Base-by-base conservation (phyloP, 2,329 filamentous ascomycete species). In the Apiospora pterosperma region DNA sequence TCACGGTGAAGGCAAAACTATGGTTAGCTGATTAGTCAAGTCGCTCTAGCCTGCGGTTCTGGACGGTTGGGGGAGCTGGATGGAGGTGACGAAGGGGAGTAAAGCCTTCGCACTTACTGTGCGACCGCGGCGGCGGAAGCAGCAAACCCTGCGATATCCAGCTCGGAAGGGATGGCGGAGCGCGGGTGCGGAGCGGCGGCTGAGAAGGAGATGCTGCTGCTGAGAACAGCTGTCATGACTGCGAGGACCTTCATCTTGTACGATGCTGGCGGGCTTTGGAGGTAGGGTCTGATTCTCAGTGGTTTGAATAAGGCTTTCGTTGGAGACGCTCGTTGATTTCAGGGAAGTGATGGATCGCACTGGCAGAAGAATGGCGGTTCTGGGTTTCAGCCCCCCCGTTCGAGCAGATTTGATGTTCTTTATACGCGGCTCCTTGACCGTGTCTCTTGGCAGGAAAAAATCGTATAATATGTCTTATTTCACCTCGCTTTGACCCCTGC, bases 1-100 rank as follows among this genome's bases (percentile, higher is more conserved):
- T 63, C 38, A 73, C 21, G 64, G 64, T 36, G 67, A 68, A 73
- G 14, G 59, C 62, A 11, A 73, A 68, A 12, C 71, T 74, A 16
- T 11, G 8, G 12, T 48, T 23, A 14, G 11, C 14, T 34, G 1
- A 8, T 48, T 8, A 48, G 28, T 34, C 5, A 55, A 21, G 41
- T 25, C 41, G 12, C 21, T 44, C 36, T 8, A 25, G 11, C 23
- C 23, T 55, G 5, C 16, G 21, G 11, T 6, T 8, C 23, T 25
- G 21, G 1, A 28, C 19, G 28, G 12, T 19, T 11, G 16, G 28
- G 16, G 16, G 2, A 41, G 2, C 2, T 14, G 12, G 14, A 14
- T 14, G 21, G 16, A 23, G 42, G 1, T 7, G 16, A 39, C 2
- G 14, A n/a, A 41, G 23, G 23, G 23, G 23, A 23, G 39, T 10